phyloP scores from a whole-genome alignment of 2,329 filamentous ascomycete species.

The Lithohypha guttulata region DNA sequence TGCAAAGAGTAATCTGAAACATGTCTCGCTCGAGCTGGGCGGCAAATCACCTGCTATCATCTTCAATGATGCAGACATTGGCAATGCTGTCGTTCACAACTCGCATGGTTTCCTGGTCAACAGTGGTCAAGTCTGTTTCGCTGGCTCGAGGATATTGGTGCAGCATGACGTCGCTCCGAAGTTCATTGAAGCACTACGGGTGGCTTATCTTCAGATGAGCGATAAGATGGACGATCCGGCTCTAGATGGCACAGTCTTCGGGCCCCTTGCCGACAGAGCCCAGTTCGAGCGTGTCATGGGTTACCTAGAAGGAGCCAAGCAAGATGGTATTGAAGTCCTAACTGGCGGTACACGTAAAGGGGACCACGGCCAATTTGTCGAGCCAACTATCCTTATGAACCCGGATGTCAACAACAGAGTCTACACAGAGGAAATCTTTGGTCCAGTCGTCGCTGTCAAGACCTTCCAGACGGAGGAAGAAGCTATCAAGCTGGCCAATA shows the following conservation, averaged over 20 bases:
- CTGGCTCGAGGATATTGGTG: slow-evolving; percentile 12
- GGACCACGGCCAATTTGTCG: slow-evolving; percentile 13
- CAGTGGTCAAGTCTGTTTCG: slow-evolving; percentile 14
- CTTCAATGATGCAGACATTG: slow-evolving; percentile 66
- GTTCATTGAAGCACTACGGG: slow-evolving; percentile 11
- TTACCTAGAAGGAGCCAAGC: slow-evolving; percentile 10
- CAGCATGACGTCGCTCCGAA: slow-evolving; percentile 11
- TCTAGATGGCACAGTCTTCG: slow-evolving; percentile 8
- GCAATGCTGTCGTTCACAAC: slow-evolving; percentile 28
- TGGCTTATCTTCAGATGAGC: neutral
- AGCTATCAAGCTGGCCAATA: slow-evolving; percentile 30
- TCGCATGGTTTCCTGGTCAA: slow-evolving; percentile 21
- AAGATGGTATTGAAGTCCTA: slow-evolving; percentile 1
- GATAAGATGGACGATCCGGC: slow-evolving; percentile 10
- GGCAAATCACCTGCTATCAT: slow-evolving; percentile 74
- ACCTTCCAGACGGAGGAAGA: slow-evolving; percentile 37
- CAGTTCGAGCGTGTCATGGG: slow-evolving; percentile 13
- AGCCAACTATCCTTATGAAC: slow-evolving; percentile 14
- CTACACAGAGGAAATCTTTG: slow-evolving; percentile 63
- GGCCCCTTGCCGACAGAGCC: slow-evolving; percentile 13
- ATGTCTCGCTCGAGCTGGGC: slow-evolving; percentile 67
- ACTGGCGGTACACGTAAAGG: slow-evolving; percentile 8
- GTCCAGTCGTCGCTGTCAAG: slow-evolving; percentile 57
- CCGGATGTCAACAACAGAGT: slow-evolving; percentile 43
- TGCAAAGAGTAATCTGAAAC: slow-evolving; percentile 61